A percentile compares a stretch with the other conserved stretches of the same genome.
Evolutionary conservation across 768 basidiomycete species (phyloP).

Genomic region (Tylopilus felleus): DNA sequence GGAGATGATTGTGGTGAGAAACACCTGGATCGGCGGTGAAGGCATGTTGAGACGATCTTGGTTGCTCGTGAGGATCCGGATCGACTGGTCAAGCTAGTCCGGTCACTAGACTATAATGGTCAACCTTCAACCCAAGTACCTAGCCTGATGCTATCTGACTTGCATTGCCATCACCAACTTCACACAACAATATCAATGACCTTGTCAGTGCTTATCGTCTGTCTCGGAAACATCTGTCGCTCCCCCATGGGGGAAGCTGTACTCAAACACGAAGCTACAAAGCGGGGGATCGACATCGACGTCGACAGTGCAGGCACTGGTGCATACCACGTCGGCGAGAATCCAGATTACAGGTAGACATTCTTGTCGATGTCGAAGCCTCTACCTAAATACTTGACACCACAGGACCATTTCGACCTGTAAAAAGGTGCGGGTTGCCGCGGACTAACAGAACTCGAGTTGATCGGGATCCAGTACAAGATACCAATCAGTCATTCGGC

Average conservation of each 20-base stretch:
- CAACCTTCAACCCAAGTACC: too few relatives aligned
- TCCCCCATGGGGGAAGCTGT: constrained; percentile 94
- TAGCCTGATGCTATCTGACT: neutral
- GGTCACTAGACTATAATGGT: too few relatives aligned
- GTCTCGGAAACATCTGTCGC: constrained; percentile 83
- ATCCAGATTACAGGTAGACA: constrained; percentile 74
- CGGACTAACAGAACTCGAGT: neutral
- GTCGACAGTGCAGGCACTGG: constrained; percentile 87
- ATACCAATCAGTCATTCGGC: constrained; percentile 70
- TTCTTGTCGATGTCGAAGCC: neutral
- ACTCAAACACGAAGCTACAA: constrained; percentile 60
- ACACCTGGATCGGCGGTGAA: constrained; percentile 77
- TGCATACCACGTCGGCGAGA: constrained; percentile 79
- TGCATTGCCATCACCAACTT: neutral
- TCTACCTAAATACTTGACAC: neutral
- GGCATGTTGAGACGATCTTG: constrained; percentile 45
- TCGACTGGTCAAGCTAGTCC: neutral
- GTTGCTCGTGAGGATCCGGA: neutral
- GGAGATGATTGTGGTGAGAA: constrained; percentile 86
- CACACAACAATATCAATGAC: constrained; percentile 21
- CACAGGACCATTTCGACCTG: constrained; percentile 70
- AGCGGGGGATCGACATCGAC: constrained; percentile 60
- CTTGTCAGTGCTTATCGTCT: constrained; percentile 68
- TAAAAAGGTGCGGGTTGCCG: constrained; percentile 53
- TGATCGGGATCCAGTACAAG: constrained; percentile 47